A percentile compares a stretch with the other conserved stretches of the same genome.
phyloP scores from a whole-genome alignment of 2,329 filamentous ascomycete species.

The Penicillium fuscoglaucum region DNA sequence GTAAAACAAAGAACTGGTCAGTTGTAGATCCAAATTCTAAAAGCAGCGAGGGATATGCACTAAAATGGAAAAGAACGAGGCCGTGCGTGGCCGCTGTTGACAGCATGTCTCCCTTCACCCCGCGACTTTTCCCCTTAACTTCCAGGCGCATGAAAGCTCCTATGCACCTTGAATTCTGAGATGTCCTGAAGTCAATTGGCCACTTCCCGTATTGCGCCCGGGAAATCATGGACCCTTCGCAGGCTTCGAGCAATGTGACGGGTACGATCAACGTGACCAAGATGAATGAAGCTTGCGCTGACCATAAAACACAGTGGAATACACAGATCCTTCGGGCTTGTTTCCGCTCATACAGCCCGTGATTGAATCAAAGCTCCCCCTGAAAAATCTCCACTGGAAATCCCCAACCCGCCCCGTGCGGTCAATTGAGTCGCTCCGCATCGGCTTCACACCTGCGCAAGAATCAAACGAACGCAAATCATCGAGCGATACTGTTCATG shows the following conservation, averaged over 20 bases:
- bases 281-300: constrained; percentile 14
- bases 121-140: constrained; percentile 9
- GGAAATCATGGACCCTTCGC: constrained; percentile 45
- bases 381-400: constrained; percentile 95
- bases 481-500: constrained; percentile 40
- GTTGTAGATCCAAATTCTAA: not conserved
- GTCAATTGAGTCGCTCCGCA: constrained; percentile 88
- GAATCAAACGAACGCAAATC: constrained; percentile 36
- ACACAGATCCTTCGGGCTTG: constrained; percentile 87
- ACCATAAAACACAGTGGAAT: constrained; percentile 68
- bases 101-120: constrained; percentile 13
- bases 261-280: constrained; percentile 48
- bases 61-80: constrained; percentile 10
- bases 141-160: constrained; percentile 5
- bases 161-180: not conserved
- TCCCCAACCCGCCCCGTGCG: constrained; percentile 86
- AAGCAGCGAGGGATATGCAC: constrained; percentile 8
- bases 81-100: constrained; percentile 12
- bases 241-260: constrained; percentile 69
- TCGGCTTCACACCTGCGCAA: constrained; percentile 75
- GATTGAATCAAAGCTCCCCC: constrained; percentile 74
- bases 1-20: not conserved
- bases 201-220: constrained; percentile 28
- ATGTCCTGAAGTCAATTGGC: constrained; percentile 31
- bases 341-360: constrained; percentile 79